Evolutionary conservation across 305 asterid species (phyloP).

Genomic region (Fraxinus sp.): DNA sequence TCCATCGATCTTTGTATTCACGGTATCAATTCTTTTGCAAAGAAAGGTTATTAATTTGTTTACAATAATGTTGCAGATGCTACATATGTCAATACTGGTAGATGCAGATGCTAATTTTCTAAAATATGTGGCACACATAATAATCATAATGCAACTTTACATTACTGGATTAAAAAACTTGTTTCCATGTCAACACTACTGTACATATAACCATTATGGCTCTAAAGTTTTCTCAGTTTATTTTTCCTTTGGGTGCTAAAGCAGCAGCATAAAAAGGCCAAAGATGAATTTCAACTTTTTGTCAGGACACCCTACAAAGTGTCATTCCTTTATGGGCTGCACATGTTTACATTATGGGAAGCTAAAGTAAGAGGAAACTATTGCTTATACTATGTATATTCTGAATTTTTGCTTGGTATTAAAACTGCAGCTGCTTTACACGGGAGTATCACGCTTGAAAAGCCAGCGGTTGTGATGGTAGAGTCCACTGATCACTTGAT

Average conservation of each 20-base stretch:
- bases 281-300: constrained; percentile 3
- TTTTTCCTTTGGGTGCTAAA: not conserved
- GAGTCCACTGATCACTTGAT: constrained; percentile 50
- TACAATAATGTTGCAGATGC: not conserved
- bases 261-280: not conserved
- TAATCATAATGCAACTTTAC: not conserved
- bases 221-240: not conserved
- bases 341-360: not conserved
- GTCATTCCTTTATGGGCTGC: constrained; percentile 21
- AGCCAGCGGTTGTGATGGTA: constrained; percentile 38
- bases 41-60: too few species aligned
- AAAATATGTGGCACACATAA: not conserved
- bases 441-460: constrained; percentile 72
- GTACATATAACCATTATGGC: not conserved
- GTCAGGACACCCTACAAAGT: not conserved
- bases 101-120: not conserved
- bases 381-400: not conserved
- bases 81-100: not conserved
- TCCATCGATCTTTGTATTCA: not conserved
- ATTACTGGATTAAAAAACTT: not conserved
- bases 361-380: not conserved
- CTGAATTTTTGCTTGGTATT: constrained; percentile 23
- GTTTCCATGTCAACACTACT: not conserved
- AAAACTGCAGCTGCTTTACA: constrained; percentile 51
- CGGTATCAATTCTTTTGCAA: not conserved